These are phyloP conservation scores for Aeschynomene evenia DNA, from an alignment of 306 rosid species.

Conservation along the genomic window DNA sequence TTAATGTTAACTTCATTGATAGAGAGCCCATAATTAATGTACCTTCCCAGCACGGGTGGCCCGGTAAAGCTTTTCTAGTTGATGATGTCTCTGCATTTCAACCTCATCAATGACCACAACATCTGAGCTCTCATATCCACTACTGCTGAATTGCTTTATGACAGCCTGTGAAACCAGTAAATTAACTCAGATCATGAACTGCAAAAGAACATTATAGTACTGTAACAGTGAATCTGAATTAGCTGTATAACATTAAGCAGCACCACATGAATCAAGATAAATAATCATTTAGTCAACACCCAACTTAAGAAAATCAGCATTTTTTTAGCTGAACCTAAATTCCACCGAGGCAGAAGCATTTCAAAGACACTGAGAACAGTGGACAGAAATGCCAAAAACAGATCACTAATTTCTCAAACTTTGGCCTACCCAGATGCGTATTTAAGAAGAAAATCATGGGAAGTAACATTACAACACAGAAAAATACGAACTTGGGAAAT, in stretches of 20 bases:
- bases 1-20: no score
- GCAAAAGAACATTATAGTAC: neutral
- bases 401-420: neutral
- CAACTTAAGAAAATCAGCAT: conserved; percentile 2
- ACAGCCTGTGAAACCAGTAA: conserved; percentile 59
- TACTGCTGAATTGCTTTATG: conserved; percentile 79
- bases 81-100: conserved; percentile 96
- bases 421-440: conserved; percentile 12
- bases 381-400: conserved; percentile 12
- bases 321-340: conserved; percentile 5
- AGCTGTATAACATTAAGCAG: neutral
- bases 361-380: conserved; percentile 15
- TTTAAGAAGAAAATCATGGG: neutral
- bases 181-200: neutral
- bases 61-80: conserved; percentile 74
- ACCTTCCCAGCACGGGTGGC: conserved; percentile 94
- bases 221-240: conserved; percentile 12
- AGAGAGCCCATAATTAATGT: neutral
- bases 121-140: conserved; percentile 90
- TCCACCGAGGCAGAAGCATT: conserved; percentile 1
- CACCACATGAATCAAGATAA: neutral
- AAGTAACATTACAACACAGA: neutral
- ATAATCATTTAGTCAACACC: neutral
- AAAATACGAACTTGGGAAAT: conserved; percentile 10
- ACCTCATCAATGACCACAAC: conserved; percentile 89